phyloP scores from a whole-genome alignment of 1,139 yeast species.

The Suhomyces atakaporum region DNA sequence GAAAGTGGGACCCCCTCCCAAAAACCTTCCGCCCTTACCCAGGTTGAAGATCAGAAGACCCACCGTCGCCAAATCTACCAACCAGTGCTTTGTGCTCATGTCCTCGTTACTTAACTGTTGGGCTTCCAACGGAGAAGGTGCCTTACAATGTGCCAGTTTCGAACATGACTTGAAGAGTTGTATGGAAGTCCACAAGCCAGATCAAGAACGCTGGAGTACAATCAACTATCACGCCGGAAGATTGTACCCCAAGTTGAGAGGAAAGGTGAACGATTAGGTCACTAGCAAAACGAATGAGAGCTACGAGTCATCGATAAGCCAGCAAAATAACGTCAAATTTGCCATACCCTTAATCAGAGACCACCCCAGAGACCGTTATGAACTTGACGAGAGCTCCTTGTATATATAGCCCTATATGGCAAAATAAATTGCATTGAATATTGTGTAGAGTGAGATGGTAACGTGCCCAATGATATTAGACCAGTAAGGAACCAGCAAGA shows the following conservation, averaged over 20 bases:
- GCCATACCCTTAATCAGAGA: too few relatives aligned
- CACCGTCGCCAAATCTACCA: slow-evolving; percentile 54
- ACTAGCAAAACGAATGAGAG: background rate
- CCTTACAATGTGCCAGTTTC: slow-evolving; percentile 60
- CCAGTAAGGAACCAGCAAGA: too few relatives aligned
- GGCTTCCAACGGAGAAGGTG: slow-evolving; percentile 93
- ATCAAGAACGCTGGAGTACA: slow-evolving; percentile 48
- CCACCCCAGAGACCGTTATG: too few relatives aligned
- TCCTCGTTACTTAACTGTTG: slow-evolving; percentile 88
- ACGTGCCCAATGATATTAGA: too few relatives aligned
- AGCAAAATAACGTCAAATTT: too few relatives aligned
- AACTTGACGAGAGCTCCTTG: too few relatives aligned
- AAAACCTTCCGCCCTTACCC: slow-evolving; percentile 71
- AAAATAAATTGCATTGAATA: too few relatives aligned
- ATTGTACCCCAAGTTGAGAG: slow-evolving; percentile 75
- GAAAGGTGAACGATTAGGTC: slow-evolving; percentile 65
- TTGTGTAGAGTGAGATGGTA: too few relatives aligned
- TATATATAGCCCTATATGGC: too few relatives aligned
- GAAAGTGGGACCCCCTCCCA: slow-evolving; percentile 31
- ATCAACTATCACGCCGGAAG: slow-evolving; percentile 85
- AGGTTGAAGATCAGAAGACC: slow-evolving; percentile 72
- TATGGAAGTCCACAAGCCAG: slow-evolving; percentile 51
- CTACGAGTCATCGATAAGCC: background rate
- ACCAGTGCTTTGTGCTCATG: slow-evolving; percentile 80
- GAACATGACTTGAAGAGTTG: slow-evolving; percentile 54